phyloP scores from a whole-genome alignment of 345 rosid species.

The Schrenkiella parvula region DNA sequence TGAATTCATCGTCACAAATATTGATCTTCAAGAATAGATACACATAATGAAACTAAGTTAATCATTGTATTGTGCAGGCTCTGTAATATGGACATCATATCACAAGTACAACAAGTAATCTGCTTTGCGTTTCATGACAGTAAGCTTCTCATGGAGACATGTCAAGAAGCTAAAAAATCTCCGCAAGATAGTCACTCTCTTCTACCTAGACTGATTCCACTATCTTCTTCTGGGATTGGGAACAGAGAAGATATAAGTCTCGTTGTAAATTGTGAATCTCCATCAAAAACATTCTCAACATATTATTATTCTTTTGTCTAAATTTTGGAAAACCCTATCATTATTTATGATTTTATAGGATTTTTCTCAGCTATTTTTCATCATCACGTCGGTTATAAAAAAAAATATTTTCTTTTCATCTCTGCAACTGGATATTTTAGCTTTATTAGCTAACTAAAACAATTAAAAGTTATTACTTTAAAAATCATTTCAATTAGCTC shows the following conservation, averaged over 20 bases:
- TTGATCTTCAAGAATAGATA: background rate
- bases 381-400: background rate
- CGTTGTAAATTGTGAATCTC: constrained; percentile 21
- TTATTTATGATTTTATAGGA: background rate
- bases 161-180: constrained; percentile 92
- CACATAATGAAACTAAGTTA: background rate
- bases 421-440: background rate
- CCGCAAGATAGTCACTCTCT: constrained; percentile 86
- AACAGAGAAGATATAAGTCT: constrained; percentile 1
- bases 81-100: constrained; percentile 92
- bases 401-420: background rate
- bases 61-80: constrained; percentile 52
- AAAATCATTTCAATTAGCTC: too few species aligned
- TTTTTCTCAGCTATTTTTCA: constrained; percentile 2
- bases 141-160: constrained; percentile 86
- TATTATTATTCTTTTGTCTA: constrained; percentile 24
- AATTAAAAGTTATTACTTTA: too few species aligned
- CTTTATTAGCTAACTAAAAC: background rate
- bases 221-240: background rate
- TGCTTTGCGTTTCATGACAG: constrained; percentile 99
- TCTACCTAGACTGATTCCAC: constrained; percentile 70
- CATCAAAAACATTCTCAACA: constrained; percentile 4
- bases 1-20: background rate
- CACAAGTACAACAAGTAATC: constrained; percentile 93
- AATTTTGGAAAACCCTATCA: constrained; percentile 5